Conservation (phyloP, 2,329 filamentous ascomycete genomes). For the Hypoxylon sp. region DNA sequence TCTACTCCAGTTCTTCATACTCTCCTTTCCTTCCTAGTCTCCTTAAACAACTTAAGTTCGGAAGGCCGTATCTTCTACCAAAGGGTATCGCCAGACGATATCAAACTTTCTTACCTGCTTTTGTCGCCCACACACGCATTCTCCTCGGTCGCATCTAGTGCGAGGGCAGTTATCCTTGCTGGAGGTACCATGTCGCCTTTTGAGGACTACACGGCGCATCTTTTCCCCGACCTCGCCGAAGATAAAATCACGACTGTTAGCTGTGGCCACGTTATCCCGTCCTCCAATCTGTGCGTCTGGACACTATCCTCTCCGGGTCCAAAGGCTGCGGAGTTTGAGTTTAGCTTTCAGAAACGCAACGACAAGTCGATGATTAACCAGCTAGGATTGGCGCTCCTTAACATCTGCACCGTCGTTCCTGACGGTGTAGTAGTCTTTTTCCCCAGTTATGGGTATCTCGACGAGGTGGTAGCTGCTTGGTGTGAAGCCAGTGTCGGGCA, state of each 20-base stretch:
- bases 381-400: constrained; percentile 78
- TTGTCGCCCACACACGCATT: constrained; percentile 94
- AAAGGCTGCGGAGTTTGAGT: constrained; percentile 72
- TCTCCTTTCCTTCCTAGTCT: constrained; percentile 74
- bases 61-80: constrained; percentile 76
- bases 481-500: constrained; percentile 54
- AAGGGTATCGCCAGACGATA: constrained; percentile 58
- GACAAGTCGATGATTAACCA: constrained; percentile 77
- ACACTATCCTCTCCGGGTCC: constrained; percentile 67
- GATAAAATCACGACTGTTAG: constrained; percentile 81
- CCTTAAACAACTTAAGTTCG: constrained; percentile 85
- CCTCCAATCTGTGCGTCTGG: constrained; percentile 82
- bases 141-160: constrained; percentile 84
- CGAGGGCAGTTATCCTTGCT: constrained; percentile 87
- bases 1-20: constrained; percentile 66
- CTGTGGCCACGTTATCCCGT: constrained; percentile 93
- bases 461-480: constrained; percentile 76
- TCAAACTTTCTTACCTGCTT: constrained; percentile 84
- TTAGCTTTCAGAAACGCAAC: constrained; percentile 83
- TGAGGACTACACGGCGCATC: constrained; percentile 85
- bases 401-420: constrained; percentile 78
- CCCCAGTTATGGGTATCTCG: constrained; percentile 91
- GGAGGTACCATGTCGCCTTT: constrained; percentile 99
- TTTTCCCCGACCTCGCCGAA: constrained; percentile 79
- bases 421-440: constrained; percentile 97